Conservation (phyloP, 306 rosid genomes). For the Vigna radiata region DNA sequence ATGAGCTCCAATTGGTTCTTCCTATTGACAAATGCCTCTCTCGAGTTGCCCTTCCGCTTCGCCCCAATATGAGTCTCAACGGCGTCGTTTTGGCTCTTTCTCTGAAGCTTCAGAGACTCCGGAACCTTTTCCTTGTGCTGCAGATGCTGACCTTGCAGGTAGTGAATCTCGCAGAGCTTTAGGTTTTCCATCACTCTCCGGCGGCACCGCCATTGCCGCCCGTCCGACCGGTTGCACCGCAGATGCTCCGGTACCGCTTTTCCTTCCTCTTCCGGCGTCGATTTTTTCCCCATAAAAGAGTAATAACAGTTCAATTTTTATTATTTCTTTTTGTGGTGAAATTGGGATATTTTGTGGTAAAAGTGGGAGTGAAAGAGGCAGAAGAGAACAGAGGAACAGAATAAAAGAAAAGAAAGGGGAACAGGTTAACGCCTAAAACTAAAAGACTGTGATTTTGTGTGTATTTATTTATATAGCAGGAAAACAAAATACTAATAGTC, state of each 20-base stretch:
- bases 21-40: slow-evolving; percentile 41
- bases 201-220: slow-evolving; percentile 94
- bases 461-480: slow-evolving; percentile 43
- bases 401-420: not conserved
- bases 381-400: not conserved
- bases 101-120: slow-evolving; percentile 81
- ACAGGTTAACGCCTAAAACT: slow-evolving; percentile 27
- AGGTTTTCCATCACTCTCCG: slow-evolving; percentile 75
- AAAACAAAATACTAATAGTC: not conserved
- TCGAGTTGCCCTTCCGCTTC: slow-evolving; percentile 57
- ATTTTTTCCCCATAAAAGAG: slow-evolving; percentile 34
- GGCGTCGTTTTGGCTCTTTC: slow-evolving; percentile 56
- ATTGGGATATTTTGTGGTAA: slow-evolving; percentile 45
- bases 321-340: not conserved
- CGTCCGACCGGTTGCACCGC: slow-evolving; percentile 93
- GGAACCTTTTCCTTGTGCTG: slow-evolving; percentile 86
- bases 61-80: slow-evolving; percentile 68
- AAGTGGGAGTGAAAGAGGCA: slow-evolving; percentile 8
- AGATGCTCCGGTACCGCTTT: slow-evolving; percentile 73
- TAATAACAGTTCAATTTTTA: not conserved
- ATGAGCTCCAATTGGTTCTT: slow-evolving; percentile 84
- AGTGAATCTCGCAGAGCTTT: slow-evolving; percentile 94
- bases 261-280: slow-evolving; percentile 39
- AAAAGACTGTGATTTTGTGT: slow-evolving; percentile 17
- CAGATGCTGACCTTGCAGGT: slow-evolving; percentile 82